Evolutionary conservation across 2,329 filamentous ascomycete genomes (phyloP), one percentile per base, ranked within the genome.

Genomic region (Sclerotinia trifoliorum): DNA sequence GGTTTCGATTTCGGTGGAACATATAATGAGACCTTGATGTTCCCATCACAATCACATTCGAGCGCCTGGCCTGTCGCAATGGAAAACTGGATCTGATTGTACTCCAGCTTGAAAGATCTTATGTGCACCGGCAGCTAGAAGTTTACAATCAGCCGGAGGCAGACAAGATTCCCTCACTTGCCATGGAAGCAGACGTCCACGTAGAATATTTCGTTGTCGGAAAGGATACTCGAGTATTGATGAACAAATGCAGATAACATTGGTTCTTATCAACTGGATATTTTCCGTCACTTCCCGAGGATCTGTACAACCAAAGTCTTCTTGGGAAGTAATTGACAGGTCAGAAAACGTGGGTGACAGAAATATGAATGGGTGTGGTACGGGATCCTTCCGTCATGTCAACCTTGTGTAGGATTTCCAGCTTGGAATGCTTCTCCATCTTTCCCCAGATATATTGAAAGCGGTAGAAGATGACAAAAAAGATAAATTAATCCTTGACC

Each of bases 261-360:
- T 19, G 2, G n/a, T 46, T 29, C 24, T 39, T 57, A 39, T 57
- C 55, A 24, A 24, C 21, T 39, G 55, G 56, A 46, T 60, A 60
- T 60, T 60, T 44, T 32, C 56, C 56, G 56, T 29, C 39, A 46
- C 24, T 46, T 29, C 10, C 17, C 55, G 7, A 42, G 35, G 6
- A 24, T 15, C 21, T 13, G 21, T 49, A 11, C 21, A 49, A n/a
- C 55, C 39, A 42, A 35, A 26, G 21, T 13, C 35, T 19, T 7
- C n/a, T 15, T 35, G 32, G 15, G 32, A 57, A 42, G 32, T 57
- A 24, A 49, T 19, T 46, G 58, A 35, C 26, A 35, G 44, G 21
- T 61, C 26, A 61, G 3, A 35, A 49, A 49, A 61, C 26, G 19
- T 61, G 58, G 44, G 21, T 35, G 58, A 61, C 49, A n/a, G 5